phyloP scores from a whole-genome alignment of 768 basidiomycete species.

The Rhizopogon vesiculosus region DNA sequence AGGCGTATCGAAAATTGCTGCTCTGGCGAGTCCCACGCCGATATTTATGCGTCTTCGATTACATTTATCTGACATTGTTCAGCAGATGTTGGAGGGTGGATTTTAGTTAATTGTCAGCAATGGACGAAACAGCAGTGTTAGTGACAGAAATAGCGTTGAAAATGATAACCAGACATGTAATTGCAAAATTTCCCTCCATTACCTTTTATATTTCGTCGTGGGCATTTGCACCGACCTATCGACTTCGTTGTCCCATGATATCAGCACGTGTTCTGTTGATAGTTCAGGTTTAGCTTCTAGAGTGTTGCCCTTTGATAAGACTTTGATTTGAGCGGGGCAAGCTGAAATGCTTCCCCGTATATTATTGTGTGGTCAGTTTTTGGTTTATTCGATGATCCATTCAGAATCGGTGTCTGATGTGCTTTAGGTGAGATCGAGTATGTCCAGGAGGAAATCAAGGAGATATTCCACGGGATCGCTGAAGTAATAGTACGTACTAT shows the following conservation, averaged over 20 bases:
- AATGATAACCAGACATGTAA: not conserved
- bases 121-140: not conserved
- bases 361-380: slow-evolving; percentile 17
- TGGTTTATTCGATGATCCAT: not conserved
- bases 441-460: slow-evolving; percentile 67
- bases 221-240: too few relatives aligned
- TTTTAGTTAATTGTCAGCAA: not conserved
- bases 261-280: not conserved
- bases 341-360: slow-evolving; percentile 9
- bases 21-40: slow-evolving; percentile 28
- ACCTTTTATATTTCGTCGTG: not conserved
- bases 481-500: slow-evolving; percentile 61
- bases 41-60: not conserved
- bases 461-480: slow-evolving; percentile 56
- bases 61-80: not conserved
- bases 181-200: not conserved
- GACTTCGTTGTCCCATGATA: not conserved
- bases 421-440: slow-evolving; percentile 59
- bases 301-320: not conserved
- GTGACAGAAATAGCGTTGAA: not conserved
- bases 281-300: not conserved
- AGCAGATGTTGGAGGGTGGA: not conserved
- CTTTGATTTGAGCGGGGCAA: not conserved
- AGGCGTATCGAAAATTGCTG: slow-evolving; percentile 36
- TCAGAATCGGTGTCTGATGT: too few relatives aligned